Evolutionary conservation across 805 yeast genomes (phyloP).

Genomic region (Isabelozyma gotoi): DNA sequence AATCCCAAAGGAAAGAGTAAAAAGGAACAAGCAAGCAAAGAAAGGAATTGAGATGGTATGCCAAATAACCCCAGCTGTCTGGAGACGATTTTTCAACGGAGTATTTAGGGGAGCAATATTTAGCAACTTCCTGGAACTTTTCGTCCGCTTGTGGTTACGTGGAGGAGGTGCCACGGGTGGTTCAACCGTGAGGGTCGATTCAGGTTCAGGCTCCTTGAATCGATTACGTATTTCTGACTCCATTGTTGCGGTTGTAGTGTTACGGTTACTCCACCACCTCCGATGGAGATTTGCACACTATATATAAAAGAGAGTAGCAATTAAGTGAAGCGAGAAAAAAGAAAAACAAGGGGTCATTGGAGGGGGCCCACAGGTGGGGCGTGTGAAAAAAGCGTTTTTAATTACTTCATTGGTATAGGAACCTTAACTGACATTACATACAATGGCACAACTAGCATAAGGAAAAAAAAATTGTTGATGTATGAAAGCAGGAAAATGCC

Average conservation of each 20-base stretch:
- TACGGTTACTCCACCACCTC: no score
- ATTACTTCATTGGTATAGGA: no score
- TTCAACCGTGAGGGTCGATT: no score
- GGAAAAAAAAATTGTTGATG: no score
- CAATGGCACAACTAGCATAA: no score
- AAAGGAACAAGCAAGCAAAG: conserved; percentile 52
- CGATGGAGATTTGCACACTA: background rate
- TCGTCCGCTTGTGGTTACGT: background rate
- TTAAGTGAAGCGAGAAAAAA: background rate
- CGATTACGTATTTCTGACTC: background rate
- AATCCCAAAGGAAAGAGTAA: conserved; percentile 46
- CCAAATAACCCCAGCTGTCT: conserved; percentile 69
- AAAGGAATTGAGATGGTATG: conserved; percentile 72
- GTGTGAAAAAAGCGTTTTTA: background rate
- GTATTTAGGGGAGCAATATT: conserved; percentile 56
- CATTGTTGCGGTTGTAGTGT: background rate
- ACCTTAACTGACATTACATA: no score
- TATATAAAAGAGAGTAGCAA: background rate
- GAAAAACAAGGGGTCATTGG: background rate
- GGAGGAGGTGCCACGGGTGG: background rate
- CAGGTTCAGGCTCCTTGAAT: conserved; percentile 1
- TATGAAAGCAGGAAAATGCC: no score
- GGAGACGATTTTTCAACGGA: conserved; percentile 57
- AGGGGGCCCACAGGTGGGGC: background rate
- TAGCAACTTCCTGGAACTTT: conserved; percentile 10